Evolutionary conservation across 768 basidiomycete genomes (phyloP), one percentile per base, ranked within the genome.

Genomic region (Asterophora lycoperdoides): DNA sequence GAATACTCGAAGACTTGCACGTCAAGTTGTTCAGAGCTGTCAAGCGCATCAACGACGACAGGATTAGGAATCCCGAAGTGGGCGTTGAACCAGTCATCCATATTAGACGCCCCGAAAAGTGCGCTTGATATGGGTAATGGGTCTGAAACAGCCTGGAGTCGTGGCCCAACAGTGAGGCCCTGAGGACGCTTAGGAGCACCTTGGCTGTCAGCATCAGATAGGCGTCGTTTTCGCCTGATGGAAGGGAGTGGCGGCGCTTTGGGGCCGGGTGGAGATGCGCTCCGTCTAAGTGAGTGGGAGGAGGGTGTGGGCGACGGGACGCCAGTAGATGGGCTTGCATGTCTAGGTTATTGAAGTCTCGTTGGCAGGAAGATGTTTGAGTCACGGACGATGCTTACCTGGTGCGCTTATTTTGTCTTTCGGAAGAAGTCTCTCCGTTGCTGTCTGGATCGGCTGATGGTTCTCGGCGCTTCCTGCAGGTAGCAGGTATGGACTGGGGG

Each of bases 81-180:
- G 2, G 53, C 47, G 18, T 63, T 48, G 41, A 69, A 69, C 73
- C 71, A 73, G 23, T 66, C 55, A 11, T 72, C 66, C 9, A 70
- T 41, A 0, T 57, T 42, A 13, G 53, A 51, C 18, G 54, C 63
- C 5, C 47, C 56, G 10, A 49, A 40, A 0, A 34, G 5, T 3
- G 54, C 39, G 32, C 48, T 14, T 32, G 48, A 23, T 10, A 44
- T 29, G 42, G 67, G 63, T 0, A 65, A 56, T 11, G 72, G 60
- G 43, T 69, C 61, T 0, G 68, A 72, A 1, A 62, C 62, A 2
- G 60, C 23, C 15, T 67, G 64, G 1, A 56, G 40, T 6, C 57
- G 60, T 3, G 65, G 61, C 33, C 45, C 48, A 6, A 23, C 15
- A 18, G 43, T 19, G 1, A 60, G 51, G 29, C 45, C 52, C 4